Evolutionary conservation across 768 basidiomycete genomes (phyloP).

Genomic region (Suillus americanus): DNA sequence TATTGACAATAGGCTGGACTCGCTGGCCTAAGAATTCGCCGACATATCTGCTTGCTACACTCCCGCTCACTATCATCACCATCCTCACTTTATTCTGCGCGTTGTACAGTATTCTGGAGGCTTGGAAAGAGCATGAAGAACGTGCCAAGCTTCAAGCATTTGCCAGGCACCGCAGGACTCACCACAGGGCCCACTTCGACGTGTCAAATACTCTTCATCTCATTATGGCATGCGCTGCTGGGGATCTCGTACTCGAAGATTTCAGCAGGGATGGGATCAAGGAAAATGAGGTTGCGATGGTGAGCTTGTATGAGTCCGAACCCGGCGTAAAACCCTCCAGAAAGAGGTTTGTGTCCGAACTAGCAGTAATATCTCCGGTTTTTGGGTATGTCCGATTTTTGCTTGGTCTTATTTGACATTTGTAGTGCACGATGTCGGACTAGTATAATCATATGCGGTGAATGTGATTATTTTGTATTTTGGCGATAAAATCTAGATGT

Average conservation of each 20-base stretch:
- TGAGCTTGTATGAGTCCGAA: not conserved
- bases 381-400: too few relatives aligned
- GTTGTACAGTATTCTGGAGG: not conserved
- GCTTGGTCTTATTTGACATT: not conserved
- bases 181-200: not conserved
- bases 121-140: not conserved
- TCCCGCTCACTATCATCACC: not conserved
- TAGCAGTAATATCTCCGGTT: too few relatives aligned
- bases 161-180: too few relatives aligned
- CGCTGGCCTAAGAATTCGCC: not conserved
- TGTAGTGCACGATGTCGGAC: not conserved
- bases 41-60: constrained; percentile 4
- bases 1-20: constrained; percentile 8
- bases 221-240: not conserved
- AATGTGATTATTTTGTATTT: not conserved
- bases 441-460: not conserved
- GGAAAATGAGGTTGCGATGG: not conserved
- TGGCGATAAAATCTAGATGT: not conserved
- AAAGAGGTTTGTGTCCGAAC: too few relatives aligned
- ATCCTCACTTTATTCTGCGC: not conserved
- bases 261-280: not conserved
- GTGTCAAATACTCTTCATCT: not conserved
- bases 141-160: too few relatives aligned
- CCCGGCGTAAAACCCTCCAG: too few relatives aligned
- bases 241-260: not conserved